Evolutionary conservation across 352 stramenopile genomes (phyloP).

Genomic region (Pythium utonaiense): DNA sequence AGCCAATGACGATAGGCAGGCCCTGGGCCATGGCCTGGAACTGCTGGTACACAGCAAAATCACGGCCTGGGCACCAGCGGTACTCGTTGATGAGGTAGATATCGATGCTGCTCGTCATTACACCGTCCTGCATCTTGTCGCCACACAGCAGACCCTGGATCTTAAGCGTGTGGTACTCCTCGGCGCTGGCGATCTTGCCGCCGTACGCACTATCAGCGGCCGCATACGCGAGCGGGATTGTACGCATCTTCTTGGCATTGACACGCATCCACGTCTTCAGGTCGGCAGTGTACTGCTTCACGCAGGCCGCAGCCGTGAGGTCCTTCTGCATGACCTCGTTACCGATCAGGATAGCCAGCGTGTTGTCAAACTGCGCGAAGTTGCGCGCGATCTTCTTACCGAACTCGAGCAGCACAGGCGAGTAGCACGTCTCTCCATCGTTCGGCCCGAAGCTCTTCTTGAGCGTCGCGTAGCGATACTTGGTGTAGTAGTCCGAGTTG

Average conservation of each 20-base stretch:
- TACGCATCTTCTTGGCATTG: slow-evolving; percentile 80
- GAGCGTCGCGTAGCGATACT: slow-evolving; percentile 66
- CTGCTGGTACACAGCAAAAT: slow-evolving; percentile 75
- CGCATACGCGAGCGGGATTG: slow-evolving; percentile 78
- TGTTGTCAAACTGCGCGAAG: slow-evolving; percentile 88
- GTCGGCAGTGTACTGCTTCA: slow-evolving; percentile 82
- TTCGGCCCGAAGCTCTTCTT: slow-evolving; percentile 55
- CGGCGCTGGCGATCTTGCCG: slow-evolving; percentile 51
- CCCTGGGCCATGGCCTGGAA: slow-evolving; percentile 78
- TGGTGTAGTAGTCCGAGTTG: slow-evolving; percentile 80
- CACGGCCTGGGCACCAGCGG: slow-evolving; percentile 75
- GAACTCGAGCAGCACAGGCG: slow-evolving; percentile 78
- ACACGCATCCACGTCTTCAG: slow-evolving; percentile 88
- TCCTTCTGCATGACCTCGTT: slow-evolving; percentile 90
- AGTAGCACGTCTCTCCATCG: slow-evolving; percentile 77
- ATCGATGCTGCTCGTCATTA: slow-evolving; percentile 80
- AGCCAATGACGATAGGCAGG: slow-evolving; percentile 79
- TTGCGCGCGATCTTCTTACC: slow-evolving; percentile 85
- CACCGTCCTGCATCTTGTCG: slow-evolving; percentile 80
- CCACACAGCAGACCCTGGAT: slow-evolving; percentile 81
- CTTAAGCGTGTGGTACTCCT: slow-evolving; percentile 85
- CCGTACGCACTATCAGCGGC: slow-evolving; percentile 77
- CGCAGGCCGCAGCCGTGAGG: slow-evolving; percentile 72
- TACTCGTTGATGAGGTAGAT: slow-evolving; percentile 90
- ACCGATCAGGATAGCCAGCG: slow-evolving; percentile 73